phyloP scores from a whole-genome alignment of 176 grass and related monocot genomes.

The Zea luxurians region DNA sequence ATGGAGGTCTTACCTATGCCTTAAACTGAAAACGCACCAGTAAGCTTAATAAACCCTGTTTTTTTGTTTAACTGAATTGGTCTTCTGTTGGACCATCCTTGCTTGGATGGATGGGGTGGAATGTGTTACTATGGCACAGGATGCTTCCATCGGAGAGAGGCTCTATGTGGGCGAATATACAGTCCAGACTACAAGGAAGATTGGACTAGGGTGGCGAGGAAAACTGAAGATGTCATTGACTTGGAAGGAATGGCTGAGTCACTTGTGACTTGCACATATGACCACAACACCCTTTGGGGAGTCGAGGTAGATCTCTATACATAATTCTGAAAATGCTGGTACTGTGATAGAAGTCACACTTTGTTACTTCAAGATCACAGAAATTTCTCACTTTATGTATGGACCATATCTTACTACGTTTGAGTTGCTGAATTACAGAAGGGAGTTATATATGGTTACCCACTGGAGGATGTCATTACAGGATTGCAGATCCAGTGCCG shows the following conservation, averaged over 20 bases:
- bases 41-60: neutral
- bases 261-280: too few relatives aligned
- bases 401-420: conserved; percentile 2
- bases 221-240: too few relatives aligned
- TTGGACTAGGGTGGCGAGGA: conserved; percentile 31
- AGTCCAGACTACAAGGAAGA: conserved; percentile 48
- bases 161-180: conserved; percentile 53
- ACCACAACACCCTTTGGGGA: too few relatives aligned
- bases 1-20: too few relatives aligned
- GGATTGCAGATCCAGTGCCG: conserved; percentile 74
- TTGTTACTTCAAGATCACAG: neutral
- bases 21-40: conserved; percentile 25
- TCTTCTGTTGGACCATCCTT: too few relatives aligned
- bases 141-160: conserved; percentile 75
- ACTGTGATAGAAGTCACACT: too few relatives aligned
- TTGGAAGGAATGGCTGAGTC: conserved; percentile 41
- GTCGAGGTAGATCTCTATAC: too few relatives aligned
- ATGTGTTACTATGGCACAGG: conserved; percentile 70
- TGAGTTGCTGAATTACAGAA: too few relatives aligned
- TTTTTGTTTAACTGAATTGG: conserved; percentile 32
- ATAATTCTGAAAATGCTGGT: too few relatives aligned
- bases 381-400: neutral
- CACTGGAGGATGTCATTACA: conserved; percentile 77
- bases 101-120: conserved; percentile 72
- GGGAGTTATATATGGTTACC: conserved; percentile 69